Evolutionary conservation across 495 filamentous ascomycete species (phyloP).

Genomic region (Hypoxylon fuscum): DNA sequence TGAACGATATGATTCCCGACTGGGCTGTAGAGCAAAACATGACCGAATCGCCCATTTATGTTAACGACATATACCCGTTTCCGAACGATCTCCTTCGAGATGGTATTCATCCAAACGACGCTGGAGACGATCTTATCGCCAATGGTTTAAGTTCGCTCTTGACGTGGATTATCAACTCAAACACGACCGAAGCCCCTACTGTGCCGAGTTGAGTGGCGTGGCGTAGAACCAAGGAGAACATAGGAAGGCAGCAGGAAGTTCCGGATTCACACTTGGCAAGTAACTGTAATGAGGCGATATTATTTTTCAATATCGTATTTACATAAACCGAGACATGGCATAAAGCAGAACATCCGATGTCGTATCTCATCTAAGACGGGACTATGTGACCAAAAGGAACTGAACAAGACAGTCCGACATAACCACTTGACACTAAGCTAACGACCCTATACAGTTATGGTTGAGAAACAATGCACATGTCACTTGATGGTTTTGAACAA

Average conservation of each 20-base stretch:
- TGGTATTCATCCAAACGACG: conserved; percentile 51
- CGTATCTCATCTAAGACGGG: no score
- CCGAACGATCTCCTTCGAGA: conserved; percentile 43
- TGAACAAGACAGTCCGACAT: no score
- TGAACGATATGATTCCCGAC: conserved; percentile 50
- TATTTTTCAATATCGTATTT: no score
- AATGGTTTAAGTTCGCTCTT: conserved; percentile 44
- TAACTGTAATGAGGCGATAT: no score
- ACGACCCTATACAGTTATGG: no score
- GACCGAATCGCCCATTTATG: conserved; percentile 49
- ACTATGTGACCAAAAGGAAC: no score
- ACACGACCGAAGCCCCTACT: conserved; percentile 6
- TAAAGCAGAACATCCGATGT: no score
- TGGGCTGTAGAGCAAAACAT: conserved; percentile 46
- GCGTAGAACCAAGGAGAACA: background rate
- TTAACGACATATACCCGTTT: conserved; percentile 51
- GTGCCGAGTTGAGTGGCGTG: background rate
- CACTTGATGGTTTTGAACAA: background rate
- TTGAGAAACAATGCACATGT: background rate
- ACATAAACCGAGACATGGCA: no score
- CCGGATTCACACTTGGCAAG: no score
- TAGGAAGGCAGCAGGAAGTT: background rate
- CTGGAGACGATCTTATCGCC: conserved; percentile 48
- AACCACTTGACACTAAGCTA: no score
- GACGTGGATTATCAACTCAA: conserved; percentile 33